Conservation (phyloP, 2,329 filamentous ascomycete genomes). For the Polychaeton citri region DNA sequence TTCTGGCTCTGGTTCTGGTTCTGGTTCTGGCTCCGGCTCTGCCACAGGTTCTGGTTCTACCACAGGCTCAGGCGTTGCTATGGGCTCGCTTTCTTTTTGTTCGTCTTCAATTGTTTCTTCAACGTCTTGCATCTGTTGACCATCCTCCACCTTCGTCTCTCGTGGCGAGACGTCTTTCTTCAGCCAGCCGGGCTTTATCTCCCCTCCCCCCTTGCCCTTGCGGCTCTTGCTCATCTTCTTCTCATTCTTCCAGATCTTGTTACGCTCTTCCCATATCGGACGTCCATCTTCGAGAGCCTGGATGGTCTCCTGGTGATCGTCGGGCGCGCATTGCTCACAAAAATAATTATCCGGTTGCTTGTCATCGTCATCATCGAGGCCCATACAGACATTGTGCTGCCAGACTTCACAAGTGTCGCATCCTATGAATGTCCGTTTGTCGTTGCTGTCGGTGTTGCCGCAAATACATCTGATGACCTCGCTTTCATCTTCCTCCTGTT, state of each 20-base stretch:
- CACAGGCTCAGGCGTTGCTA: too few relatives aligned
- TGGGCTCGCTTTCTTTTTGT: too few relatives aligned
- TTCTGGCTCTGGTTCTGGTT: constrained; percentile 6
- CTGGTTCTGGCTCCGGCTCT: too few relatives aligned
- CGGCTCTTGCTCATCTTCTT: constrained; percentile 50
- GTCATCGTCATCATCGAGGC: constrained; percentile 57
- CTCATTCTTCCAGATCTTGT: constrained; percentile 30
- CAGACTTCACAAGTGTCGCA: constrained; percentile 87
- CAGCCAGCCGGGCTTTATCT: constrained; percentile 17
- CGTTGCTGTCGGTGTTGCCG: constrained; percentile 74
- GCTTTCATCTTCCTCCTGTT: constrained; percentile 32
- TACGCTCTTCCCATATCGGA: constrained; percentile 59
- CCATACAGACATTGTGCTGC: constrained; percentile 97
- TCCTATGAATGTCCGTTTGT: constrained; percentile 84
- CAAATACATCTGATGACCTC: constrained; percentile 79
- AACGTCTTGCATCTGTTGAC: constrained; percentile 20
- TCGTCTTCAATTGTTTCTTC: neutral
- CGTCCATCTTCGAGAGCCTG: constrained; percentile 68
- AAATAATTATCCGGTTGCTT: constrained; percentile 75
- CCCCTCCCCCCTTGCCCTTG: constrained; percentile 20
- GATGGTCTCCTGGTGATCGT: constrained; percentile 69
- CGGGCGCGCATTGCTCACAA: constrained; percentile 78
- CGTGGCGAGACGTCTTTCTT: constrained; percentile 15
- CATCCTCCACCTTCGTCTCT: constrained; percentile 3
- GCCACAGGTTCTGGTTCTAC: too few relatives aligned